Percentiles rank a stretch among this genome's conserved stretches.
Evolutionary conservation across 2,329 filamentous ascomycete species (phyloP).

Genomic region (Rhynchosporium agropyri): DNA sequence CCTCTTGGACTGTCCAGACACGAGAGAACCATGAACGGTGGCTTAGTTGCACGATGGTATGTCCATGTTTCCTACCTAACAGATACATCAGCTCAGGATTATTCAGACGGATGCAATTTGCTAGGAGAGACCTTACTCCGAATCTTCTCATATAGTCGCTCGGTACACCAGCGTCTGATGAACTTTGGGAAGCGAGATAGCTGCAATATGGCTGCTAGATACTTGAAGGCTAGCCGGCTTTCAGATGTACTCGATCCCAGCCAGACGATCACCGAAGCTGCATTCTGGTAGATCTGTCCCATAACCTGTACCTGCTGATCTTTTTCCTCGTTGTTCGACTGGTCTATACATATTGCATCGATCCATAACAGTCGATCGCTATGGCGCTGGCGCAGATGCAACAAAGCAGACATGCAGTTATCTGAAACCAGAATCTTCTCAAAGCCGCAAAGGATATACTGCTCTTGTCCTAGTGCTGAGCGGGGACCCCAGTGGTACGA

Average conservation of each 20-base stretch:
- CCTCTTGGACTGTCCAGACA: conserved; percentile 20
- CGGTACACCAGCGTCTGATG: not conserved
- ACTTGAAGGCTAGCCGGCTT: conserved; percentile 10
- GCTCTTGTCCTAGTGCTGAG: not conserved
- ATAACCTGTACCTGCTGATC: conserved; percentile 35
- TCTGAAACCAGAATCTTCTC: not conserved
- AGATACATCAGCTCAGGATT: not conserved
- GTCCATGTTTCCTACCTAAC: not conserved
- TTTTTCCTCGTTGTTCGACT: conserved; percentile 3
- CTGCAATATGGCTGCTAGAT: not conserved
- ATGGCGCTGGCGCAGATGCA: not conserved
- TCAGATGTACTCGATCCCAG: conserved; percentile 9
- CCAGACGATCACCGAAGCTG: conserved; percentile 15
- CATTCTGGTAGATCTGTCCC: conserved; percentile 18
- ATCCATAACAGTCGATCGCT: conserved; percentile 17
- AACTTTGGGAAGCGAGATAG: not conserved
- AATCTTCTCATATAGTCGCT: not conserved
- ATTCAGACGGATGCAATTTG: not conserved
- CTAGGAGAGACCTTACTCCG: not conserved
- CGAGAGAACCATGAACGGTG: conserved; percentile 17
- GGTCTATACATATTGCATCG: conserved; percentile 16
- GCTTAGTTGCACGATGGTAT: not conserved
- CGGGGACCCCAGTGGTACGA: conserved; percentile 11
- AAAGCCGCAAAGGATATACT: conserved; percentile 7
- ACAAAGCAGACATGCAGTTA: conserved; percentile 12